Conservation (phyloP, 2,329 filamentous ascomycete species). For the Clarireedia homoeocarpa region DNA sequence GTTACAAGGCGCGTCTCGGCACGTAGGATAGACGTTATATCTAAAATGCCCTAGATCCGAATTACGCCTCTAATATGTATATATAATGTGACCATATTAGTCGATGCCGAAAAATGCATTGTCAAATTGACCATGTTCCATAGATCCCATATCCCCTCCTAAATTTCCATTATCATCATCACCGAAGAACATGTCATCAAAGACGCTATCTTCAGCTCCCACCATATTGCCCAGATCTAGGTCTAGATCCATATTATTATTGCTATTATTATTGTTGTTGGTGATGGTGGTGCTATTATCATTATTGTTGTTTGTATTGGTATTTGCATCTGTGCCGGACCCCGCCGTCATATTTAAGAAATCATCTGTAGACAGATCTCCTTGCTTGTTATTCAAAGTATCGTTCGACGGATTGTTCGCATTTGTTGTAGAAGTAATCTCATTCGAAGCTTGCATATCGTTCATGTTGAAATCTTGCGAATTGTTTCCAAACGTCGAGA, state of each 20-base stretch:
- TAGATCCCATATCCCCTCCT: constrained; percentile 15
- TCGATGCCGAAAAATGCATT: constrained; percentile 25
- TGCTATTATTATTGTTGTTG: constrained; percentile 4
- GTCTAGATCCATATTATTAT: constrained; percentile 37
- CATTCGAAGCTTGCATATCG: constrained; percentile 20
- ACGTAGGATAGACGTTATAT: no score
- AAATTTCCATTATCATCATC: constrained; percentile 16
- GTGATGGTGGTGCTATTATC: constrained; percentile 8
- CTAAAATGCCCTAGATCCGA: no score
- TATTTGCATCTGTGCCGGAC: not conserved
- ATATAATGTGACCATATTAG: not conserved
- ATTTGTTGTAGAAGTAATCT: constrained; percentile 12
- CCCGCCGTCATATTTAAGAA: constrained; percentile 14
- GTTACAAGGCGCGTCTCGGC: no score
- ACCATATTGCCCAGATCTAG: constrained; percentile 46
- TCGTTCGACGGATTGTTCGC: constrained; percentile 8
- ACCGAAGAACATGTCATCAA: constrained; percentile 27
- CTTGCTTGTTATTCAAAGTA: constrained; percentile 10
- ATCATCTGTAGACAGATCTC: constrained; percentile 13
- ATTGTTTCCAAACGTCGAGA: constrained; percentile 25
- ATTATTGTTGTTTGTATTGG: constrained; percentile 2
- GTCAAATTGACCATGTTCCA: constrained; percentile 26
- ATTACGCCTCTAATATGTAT: not conserved
- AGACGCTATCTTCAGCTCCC: constrained; percentile 23
- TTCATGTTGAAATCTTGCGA: constrained; percentile 35